Base-by-base conservation (phyloP, 2,329 filamentous ascomycete genomes). In the Ascomycota sp. region DNA sequence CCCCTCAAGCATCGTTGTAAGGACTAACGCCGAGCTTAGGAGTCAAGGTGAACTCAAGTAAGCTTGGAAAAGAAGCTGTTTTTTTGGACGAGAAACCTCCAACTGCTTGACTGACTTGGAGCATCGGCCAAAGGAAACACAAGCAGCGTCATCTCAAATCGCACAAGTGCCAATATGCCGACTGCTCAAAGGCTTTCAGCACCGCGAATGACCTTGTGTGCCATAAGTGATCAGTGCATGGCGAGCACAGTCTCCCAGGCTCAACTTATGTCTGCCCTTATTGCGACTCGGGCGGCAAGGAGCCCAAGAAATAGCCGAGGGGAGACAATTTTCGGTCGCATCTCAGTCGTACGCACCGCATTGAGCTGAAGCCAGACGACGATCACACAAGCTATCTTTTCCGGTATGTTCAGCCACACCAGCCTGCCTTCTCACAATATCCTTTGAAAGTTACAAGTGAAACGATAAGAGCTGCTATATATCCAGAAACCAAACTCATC, bases 291-390 rank as follows among this genome's bases (percentile, higher is more conserved):
- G 25, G 24, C 5, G 19, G 35, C 6, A 47, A 41, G 25, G 31
- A 30, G 10, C 34, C 56, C 2, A 92, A 91, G 46, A 54, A 63
- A 23, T 93, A 80, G 80, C 75, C 77, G 1, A 68, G 85, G 15
- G 59, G 74, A 30, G 85, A 94, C 49, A 94, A 94, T 43, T 93
- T 93, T 48, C 74, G 74, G 35, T 70, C 75, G 23, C 85, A 94
- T 45, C 61, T 92, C 27, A 59, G 55, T 29, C 66, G 75, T 8
- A 69, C 80, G 41, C 83, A 93, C 46, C 36, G 38, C 0, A 46
- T 48, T 3, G 20, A 44, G 1, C 45, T 59, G 8, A 33, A 35
- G 4, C 35, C 45, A 3, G 56, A 58, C 3, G 49, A 52, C 12
- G 51, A 58, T 21, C 36, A 65, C 4, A 43, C 46, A 13, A 25